Evolutionary conservation across 2,329 filamentous ascomycete species (phyloP).

Genomic region (Clarireedia hainanense): DNA sequence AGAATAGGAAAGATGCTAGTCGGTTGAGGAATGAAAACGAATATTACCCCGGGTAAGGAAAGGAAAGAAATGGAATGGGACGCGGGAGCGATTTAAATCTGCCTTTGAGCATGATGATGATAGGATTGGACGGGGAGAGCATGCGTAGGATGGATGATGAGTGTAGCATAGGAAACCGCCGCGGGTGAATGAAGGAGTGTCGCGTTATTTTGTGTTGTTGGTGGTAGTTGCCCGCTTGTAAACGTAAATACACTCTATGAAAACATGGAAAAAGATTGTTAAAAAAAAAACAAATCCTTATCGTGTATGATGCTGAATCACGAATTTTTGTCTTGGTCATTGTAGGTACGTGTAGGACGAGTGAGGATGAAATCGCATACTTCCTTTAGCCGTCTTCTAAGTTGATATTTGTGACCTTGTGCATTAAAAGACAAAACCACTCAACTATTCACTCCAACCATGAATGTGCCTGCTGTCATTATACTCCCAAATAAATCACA

Average conservation of each 20-base stretch:
- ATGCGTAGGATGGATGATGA: neutral
- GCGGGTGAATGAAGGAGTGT: neutral
- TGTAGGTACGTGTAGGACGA: too few species aligned
- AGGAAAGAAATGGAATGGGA: neutral
- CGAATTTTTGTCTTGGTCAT: neutral
- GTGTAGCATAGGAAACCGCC: neutral
- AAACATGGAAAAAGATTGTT: neutral
- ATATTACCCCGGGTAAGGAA: neutral
- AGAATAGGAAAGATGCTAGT: neutral
- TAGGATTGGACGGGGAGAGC: too few species aligned
- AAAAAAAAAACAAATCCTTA: neutral
- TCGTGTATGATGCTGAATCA: neutral
- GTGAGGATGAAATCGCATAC: too few species aligned
- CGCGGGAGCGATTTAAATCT: neutral
- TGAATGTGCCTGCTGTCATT: too few species aligned
- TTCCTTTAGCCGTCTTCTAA: too few species aligned
- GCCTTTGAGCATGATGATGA: neutral
- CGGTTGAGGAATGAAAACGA: neutral
- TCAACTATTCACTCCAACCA: too few species aligned
- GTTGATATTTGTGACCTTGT: too few species aligned
- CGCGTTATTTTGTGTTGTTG: constrained; percentile 21
- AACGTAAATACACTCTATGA: neutral
- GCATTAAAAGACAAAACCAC: too few species aligned
- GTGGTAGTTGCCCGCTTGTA: neutral
- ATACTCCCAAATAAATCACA: too few species aligned